A percentile compares a stretch with the other conserved stretches of the same genome.
These are phyloP conservation scores for Hericium erinaceus DNA, from an alignment of 768 basidiomycete species.

Conservation along the genomic window DNA sequence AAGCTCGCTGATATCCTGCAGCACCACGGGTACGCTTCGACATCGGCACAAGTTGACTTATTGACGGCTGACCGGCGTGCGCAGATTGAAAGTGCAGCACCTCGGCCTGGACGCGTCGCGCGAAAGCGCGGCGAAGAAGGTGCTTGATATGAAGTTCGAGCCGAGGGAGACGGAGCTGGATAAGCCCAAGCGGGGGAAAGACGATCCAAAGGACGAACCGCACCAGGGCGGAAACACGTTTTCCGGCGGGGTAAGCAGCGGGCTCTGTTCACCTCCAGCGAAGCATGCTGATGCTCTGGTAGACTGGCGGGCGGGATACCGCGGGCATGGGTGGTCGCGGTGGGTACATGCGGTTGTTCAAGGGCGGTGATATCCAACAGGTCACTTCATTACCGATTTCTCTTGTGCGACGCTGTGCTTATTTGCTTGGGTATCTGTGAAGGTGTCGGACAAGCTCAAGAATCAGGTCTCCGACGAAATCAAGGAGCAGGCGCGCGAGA, in stretches of 20 bases:
- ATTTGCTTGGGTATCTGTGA: background rate
- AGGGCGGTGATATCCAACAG: slow-evolving; percentile 57
- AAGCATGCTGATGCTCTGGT: background rate
- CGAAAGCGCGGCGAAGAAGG: slow-evolving; percentile 37
- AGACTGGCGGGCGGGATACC: slow-evolving; percentile 61
- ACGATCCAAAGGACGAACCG: slow-evolving; percentile 42
- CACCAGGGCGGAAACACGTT: slow-evolving; percentile 58
- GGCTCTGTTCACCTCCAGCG: background rate
- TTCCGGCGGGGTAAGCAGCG: slow-evolving; percentile 45
- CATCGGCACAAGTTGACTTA: too few species aligned
- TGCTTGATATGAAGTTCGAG: slow-evolving; percentile 48
- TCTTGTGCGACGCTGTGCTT: background rate
- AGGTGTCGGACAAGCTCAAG: slow-evolving; percentile 48
- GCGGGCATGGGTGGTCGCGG: slow-evolving; percentile 61
- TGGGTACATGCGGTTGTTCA: slow-evolving; percentile 53
- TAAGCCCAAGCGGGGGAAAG: slow-evolving; percentile 53
- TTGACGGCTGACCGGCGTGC: background rate
- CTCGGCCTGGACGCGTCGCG: slow-evolving; percentile 52
- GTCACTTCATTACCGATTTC: slow-evolving; percentile 16
- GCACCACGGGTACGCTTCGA: slow-evolving; percentile 55
- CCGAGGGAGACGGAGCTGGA: slow-evolving; percentile 38
- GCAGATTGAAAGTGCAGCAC: slow-evolving; percentile 41
- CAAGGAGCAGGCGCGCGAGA: slow-evolving; percentile 53
- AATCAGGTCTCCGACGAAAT: slow-evolving; percentile 50
- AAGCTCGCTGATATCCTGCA: slow-evolving; percentile 48